Evolutionary conservation across 768 basidiomycete genomes (phyloP).

Genomic region (Phylloporus arenicola): DNA sequence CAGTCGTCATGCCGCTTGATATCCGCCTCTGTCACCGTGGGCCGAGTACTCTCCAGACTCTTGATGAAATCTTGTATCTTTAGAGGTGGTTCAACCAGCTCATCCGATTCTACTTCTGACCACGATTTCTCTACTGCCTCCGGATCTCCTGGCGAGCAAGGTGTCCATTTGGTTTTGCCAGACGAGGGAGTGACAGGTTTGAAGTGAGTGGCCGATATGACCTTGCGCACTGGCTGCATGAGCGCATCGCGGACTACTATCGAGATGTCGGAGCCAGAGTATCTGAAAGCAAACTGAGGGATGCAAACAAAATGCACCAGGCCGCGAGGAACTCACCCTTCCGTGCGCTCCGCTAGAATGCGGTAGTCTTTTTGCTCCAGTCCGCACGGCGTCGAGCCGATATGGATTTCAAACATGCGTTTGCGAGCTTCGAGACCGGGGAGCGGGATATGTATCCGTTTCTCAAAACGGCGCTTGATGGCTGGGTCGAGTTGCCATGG

Average conservation of each 20-base stretch:
- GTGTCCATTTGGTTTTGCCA: slow-evolving; percentile 67
- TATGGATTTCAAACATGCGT: slow-evolving; percentile 96
- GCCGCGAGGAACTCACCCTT: slow-evolving; percentile 47
- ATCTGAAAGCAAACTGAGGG: slow-evolving; percentile 36
- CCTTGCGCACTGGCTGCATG: slow-evolving; percentile 98
- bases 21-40: slow-evolving; percentile 86
- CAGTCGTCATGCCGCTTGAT: slow-evolving; percentile 79
- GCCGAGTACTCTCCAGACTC: slow-evolving; percentile 69
- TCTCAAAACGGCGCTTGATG: slow-evolving; percentile 98
- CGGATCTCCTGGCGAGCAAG: slow-evolving; percentile 91
- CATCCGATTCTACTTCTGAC: slow-evolving; percentile 83
- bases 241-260: slow-evolving; percentile 93
- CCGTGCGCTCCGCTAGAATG: slow-evolving; percentile 75
- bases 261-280: slow-evolving; percentile 93
- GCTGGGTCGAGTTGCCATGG: slow-evolving; percentile 98
- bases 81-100: slow-evolving; percentile 85
- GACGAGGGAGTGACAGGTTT: slow-evolving; percentile 43
- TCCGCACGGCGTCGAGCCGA: slow-evolving; percentile 88
- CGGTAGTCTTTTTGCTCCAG: slow-evolving; percentile 76
- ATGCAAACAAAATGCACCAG: neutral
- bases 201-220: slow-evolving; percentile 94
- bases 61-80: slow-evolving; percentile 76
- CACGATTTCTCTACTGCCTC: slow-evolving; percentile 84
- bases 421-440: slow-evolving; percentile 88
- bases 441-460: slow-evolving; percentile 96